Evolutionary conservation across 2,329 filamentous ascomycete species (phyloP).

Genomic region (Rhynchosporium graminicola): DNA sequence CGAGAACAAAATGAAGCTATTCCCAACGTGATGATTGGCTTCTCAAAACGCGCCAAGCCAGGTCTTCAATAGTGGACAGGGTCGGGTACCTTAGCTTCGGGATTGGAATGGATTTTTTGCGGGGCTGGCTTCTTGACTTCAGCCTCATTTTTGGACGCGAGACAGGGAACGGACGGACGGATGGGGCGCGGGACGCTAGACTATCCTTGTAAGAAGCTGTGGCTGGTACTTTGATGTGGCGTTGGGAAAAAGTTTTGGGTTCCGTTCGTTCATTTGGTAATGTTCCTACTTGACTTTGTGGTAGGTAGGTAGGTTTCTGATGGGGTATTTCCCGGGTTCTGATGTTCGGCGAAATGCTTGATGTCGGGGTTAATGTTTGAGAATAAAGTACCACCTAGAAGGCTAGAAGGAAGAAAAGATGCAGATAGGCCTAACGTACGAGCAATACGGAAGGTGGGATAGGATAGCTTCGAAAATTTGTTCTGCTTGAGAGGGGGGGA

Average conservation of each 20-base stretch:
- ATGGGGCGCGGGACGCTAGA: neutral
- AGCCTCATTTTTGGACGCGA: conserved; percentile 9
- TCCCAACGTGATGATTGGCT: conserved; percentile 8
- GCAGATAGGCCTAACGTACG: neutral
- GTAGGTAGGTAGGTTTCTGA: neutral
- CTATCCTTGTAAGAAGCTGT: neutral
- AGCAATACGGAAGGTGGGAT: neutral
- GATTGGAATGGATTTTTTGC: neutral
- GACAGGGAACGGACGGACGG: neutral
- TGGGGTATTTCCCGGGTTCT: no score
- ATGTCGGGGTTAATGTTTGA: no score
- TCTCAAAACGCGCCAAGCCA: neutral
- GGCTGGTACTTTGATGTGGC: neutral
- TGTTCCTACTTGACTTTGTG: neutral
- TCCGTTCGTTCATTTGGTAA: neutral
- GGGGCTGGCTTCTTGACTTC: neutral
- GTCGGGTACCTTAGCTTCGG: no score
- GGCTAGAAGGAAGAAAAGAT: neutral
- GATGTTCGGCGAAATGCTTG: no score
- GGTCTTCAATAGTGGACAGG: no score
- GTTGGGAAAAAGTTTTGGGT: conserved; percentile 1
- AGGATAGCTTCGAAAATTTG: no score
- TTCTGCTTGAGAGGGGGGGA: neutral
- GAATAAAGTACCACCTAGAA: neutral
- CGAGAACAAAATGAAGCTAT: neutral